A percentile compares a stretch with the other conserved stretches of the same genome.
These are phyloP conservation scores for Zygoascus sp. DNA, from an alignment of 1,139 yeast genomes.

Conservation along the genomic window DNA sequence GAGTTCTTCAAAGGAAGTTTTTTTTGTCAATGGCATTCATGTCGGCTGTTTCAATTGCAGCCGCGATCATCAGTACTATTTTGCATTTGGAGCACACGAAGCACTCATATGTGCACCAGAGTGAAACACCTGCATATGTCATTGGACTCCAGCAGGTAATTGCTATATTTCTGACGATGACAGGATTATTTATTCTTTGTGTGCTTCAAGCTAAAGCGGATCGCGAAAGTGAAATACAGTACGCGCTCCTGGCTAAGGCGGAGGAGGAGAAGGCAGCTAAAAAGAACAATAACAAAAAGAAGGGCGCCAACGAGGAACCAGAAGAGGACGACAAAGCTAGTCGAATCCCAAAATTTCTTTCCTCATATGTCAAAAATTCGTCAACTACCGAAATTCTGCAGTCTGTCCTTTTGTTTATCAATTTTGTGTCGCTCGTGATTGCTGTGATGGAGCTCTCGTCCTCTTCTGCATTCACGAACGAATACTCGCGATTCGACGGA, in stretches of 20 bases:
- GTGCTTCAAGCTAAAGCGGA: too few relatives aligned
- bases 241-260: too few relatives aligned
- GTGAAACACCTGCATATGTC: too few relatives aligned
- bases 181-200: too few relatives aligned
- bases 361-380: neutral
- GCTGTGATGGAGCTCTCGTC: conserved; percentile 4
- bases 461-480: too few relatives aligned
- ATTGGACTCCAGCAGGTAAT: too few relatives aligned
- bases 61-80: neutral
- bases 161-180: too few relatives aligned
- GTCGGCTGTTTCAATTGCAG: neutral
- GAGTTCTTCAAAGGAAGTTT: neutral
- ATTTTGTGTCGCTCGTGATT: conserved; percentile 3
- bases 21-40: neutral
- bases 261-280: too few relatives aligned
- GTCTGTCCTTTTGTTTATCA: neutral
- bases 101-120: too few relatives aligned
- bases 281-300: too few relatives aligned
- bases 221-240: too few relatives aligned
- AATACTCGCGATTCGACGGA: neutral
- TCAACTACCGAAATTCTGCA: neutral
- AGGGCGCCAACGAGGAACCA: too few relatives aligned
- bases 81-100: neutral
- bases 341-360: conserved; percentile 1
- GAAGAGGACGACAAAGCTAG: neutral